Conservation (phyloP, 192 early-diverging fungal species). For the Funneliformis mosseae region DNA sequence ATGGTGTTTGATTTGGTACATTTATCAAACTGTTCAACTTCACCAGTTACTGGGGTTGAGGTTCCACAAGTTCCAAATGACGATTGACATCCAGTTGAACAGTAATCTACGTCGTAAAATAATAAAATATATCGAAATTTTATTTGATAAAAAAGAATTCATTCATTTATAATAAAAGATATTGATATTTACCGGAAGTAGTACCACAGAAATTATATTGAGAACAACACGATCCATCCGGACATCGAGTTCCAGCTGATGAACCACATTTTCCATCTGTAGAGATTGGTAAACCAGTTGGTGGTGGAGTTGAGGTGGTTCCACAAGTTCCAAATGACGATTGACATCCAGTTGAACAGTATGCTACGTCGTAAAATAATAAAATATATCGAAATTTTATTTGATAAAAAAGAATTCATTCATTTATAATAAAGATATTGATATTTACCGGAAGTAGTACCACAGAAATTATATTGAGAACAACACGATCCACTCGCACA, state of each 20-base stretch:
- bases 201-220: too few species aligned
- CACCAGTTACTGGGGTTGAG: not conserved
- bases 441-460: too few species aligned
- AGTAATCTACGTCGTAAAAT: not conserved
- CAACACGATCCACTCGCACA: too few species aligned
- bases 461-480: too few species aligned
- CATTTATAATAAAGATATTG: too few species aligned
- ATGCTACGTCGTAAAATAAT: not conserved
- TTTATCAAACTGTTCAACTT: not conserved
- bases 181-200: too few species aligned
- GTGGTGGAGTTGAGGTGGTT: too few species aligned
- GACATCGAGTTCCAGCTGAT: too few species aligned
- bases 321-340: not conserved
- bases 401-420: not conserved
- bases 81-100: not conserved
- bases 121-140: not conserved
- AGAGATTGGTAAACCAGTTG: too few species aligned
- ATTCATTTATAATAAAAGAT: too few species aligned
- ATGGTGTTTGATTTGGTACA: not conserved
- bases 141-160: not conserved
- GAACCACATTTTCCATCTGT: too few species aligned
- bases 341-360: not conserved
- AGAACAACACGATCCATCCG: too few species aligned
- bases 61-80: not conserved
- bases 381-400: not conserved